Evolutionary conservation across 495 filamentous ascomycete genomes (phyloP).

Genomic region (Delitschia confertaspora): DNA sequence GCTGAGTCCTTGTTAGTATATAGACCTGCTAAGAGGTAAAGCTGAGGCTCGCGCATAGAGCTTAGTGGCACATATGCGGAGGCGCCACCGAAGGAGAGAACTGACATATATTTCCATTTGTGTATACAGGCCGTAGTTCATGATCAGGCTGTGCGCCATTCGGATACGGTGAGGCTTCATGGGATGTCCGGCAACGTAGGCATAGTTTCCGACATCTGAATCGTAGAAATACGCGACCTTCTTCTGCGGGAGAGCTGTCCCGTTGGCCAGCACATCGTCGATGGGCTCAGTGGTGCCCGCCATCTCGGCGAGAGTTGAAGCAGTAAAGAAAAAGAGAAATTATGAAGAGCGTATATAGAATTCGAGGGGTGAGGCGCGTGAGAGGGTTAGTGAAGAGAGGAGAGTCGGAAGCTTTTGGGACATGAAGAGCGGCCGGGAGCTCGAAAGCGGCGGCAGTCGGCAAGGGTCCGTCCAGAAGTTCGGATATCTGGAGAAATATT

Average conservation of each 20-base stretch:
- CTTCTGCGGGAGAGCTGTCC: slow-evolving; percentile 41
- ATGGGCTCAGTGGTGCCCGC: slow-evolving; percentile 17
- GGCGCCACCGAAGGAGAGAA: too few relatives aligned
- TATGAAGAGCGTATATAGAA: slow-evolving; percentile 2
- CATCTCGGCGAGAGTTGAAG: slow-evolving; percentile 7
- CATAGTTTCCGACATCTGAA: slow-evolving; percentile 93
- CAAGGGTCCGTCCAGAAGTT: not conserved
- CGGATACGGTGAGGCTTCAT: slow-evolving; percentile 99
- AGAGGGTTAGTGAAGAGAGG: not conserved
- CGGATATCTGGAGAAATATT: too few relatives aligned
- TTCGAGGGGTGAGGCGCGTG: slow-evolving; percentile 1
- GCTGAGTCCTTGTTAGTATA: slow-evolving; percentile 44
- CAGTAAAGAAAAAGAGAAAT: not conserved
- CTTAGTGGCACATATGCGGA: too few relatives aligned
- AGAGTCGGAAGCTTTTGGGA: not conserved
- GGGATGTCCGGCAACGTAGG: slow-evolving; percentile 94
- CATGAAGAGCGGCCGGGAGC: not conserved
- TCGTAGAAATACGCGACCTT: slow-evolving; percentile 96
- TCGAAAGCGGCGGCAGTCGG: not conserved
- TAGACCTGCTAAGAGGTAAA: not conserved
- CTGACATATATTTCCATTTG: slow-evolving; percentile 98
- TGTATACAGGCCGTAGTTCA: slow-evolving; percentile 98
- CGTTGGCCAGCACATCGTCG: slow-evolving; percentile 13
- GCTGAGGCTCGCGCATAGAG: not conserved
- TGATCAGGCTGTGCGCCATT: slow-evolving; percentile 91